Evolutionary conservation across 78 protist genomes (phyloP).

Genomic region (Chrysochromulina parva): DNA sequence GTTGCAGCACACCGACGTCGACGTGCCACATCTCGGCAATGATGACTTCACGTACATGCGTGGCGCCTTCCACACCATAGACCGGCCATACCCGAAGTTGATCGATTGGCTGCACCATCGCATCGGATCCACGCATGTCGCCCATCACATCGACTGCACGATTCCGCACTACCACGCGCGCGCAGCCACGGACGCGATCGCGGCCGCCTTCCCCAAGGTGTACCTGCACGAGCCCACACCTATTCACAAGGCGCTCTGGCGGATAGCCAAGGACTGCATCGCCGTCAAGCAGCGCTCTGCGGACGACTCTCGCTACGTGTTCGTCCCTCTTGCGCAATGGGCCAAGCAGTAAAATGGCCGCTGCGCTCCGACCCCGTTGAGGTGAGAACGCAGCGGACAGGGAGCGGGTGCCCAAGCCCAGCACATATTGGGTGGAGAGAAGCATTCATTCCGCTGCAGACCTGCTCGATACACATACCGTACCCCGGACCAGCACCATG

Average conservation of each 20-base stretch:
- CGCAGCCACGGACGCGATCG: slow-evolving; percentile 70
- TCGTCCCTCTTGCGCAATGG: no score
- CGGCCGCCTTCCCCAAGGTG: slow-evolving; percentile 45
- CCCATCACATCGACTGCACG: slow-evolving; percentile 78
- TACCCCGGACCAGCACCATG: no score
- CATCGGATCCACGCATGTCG: slow-evolving; percentile 82
- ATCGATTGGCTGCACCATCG: slow-evolving; percentile 68
- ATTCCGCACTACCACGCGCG: slow-evolving; percentile 80
- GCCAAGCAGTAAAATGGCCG: no score
- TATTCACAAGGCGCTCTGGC: neutral
- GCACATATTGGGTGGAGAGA: no score
- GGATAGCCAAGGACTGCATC: neutral
- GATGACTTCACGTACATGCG: slow-evolving; percentile 71
- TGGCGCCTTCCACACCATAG: slow-evolving; percentile 74
- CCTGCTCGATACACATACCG: no score
- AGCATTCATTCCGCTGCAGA: no score
- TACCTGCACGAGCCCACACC: slow-evolving; percentile 35
- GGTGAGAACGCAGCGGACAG: no score
- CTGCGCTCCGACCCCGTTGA: no score
- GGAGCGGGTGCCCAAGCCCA: no score
- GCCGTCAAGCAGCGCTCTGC: neutral
- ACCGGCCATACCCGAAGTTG: slow-evolving; percentile 54
- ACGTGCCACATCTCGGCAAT: slow-evolving; percentile 72
- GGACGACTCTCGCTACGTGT: no score
- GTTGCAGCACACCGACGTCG: slow-evolving; percentile 82